Evolutionary conservation across 768 basidiomycete species (phyloP), one percentile per base, ranked within the genome.

Genomic region (Mycena rebaudengoi): DNA sequence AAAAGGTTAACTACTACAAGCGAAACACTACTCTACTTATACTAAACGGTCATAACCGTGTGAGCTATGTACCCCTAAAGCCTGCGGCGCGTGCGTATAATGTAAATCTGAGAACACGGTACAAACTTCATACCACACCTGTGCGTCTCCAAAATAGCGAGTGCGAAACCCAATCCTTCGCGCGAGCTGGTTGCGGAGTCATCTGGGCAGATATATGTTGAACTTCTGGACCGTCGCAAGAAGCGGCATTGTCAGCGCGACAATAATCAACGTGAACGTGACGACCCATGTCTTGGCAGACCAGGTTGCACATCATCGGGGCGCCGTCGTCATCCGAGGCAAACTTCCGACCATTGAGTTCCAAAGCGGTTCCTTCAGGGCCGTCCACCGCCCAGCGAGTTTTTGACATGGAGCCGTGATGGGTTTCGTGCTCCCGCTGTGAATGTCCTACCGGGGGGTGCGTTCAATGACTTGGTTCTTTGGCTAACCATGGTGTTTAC

Each of bases 241-340:
- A 54, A 0, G 70, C 70, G 11, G 60, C 72, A 20, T 75, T 68
- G 37, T 76, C 69, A 1, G 82, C 75, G 1, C 86, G 81, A 65
- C 88, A 89, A 57, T 82, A 85, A 63, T 84, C 86, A 30, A 89
- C 74, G 68, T 89, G 88, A 1, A 76, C 75, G 48, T 89, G 88
- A n/a, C 89, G 73, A 0, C 88, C 88, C 73, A 88, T 76, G 13
- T 83, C 74, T 1, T 80, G 78, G 64, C 86, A 89, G 28, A 86
- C 71, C n/a, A 88, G 76, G 45, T 80, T 88, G 67, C 88, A 89
- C 78, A 89, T 79, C 85, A 88, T 86, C 0, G 88, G 88, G 0
- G 86, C 86, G 8, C 88, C 86, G 40, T 85, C 84, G 51, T 87
- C 86, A 21, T 81, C 79, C 0, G 82, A 65, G 14, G 80, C 84